A percentile compares a stretch with the other conserved stretches of the same genome.
Conservation (phyloP, 2,329 filamentous ascomycete genomes). For the Leptographium flavum region DNA sequence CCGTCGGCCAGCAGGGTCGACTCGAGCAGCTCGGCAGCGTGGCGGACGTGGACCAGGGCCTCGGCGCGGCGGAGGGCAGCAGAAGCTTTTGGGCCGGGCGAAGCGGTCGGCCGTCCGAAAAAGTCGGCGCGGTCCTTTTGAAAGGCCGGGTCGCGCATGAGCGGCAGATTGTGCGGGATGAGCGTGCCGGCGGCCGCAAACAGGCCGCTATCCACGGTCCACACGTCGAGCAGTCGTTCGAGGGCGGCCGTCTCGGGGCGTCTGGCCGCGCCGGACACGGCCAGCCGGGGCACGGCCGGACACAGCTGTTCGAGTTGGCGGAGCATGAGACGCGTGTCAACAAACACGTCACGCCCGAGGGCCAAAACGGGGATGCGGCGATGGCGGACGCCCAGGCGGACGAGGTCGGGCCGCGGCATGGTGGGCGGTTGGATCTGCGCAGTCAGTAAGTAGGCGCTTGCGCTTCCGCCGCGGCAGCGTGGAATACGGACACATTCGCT, state of each 20-base stretch:
- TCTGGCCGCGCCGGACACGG: conserved; percentile 15
- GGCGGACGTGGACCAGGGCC: conserved; percentile 38
- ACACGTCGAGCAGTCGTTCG: conserved; percentile 39
- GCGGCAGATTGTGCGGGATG: conserved; percentile 40
- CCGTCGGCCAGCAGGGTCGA: conserved; percentile 48
- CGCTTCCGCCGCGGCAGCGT: not conserved
- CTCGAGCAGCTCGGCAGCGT: conserved; percentile 45
- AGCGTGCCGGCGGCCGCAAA: conserved; percentile 38
- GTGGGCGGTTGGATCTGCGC: conserved; percentile 49
- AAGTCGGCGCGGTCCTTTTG: conserved; percentile 38
- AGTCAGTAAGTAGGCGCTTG: not conserved
- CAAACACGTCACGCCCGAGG: conserved; percentile 53
- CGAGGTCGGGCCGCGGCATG: conserved; percentile 52
- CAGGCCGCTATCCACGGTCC: conserved; percentile 40
- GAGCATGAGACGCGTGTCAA: conserved; percentile 56
- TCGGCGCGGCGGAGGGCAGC: conserved; percentile 27
- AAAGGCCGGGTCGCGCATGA: conserved; percentile 44
- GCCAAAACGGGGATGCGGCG: conserved; percentile 55
- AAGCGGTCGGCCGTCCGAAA: conserved; percentile 6
- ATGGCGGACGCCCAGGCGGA: conserved; percentile 46
- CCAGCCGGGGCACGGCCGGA: conserved; percentile 21
- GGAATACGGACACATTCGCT: conserved; percentile 46
- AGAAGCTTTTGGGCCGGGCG: not conserved
- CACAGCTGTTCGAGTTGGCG: conserved; percentile 39
- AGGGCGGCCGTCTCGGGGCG: conserved; percentile 29